Base-by-base conservation (phyloP, 768 basidiomycete species). In the Strobilomyces echinocephalus region DNA sequence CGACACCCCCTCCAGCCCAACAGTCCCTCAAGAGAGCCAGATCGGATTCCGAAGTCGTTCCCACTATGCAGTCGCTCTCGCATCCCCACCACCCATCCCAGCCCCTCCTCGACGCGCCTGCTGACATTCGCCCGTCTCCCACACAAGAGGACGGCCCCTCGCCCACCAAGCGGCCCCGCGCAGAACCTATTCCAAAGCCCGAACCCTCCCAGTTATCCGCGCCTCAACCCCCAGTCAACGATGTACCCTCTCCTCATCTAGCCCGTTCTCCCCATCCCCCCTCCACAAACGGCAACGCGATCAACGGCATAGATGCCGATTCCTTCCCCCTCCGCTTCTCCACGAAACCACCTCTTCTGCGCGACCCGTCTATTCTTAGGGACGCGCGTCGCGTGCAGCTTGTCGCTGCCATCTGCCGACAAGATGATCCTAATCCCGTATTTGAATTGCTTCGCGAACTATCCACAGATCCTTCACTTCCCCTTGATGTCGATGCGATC, bases 401-500 rank as follows among this genome's bases (percentile, higher is more conserved):
- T 42, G 73, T 89, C 31, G 79, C 84, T 16, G 74, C 81, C 21
- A 83, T 92, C 54, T 84, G 79, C 59, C 79, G 83, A 61, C 78
- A 78, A 39, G 89, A 91, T 56, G 87, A 91, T 57, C 80, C 88
- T 0, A 63, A 61, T 16, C 67, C 77, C 5, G 76, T 91, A 5
- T 67, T 91, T 4, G 80, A 85, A 45, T 72, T 84, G 26, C 70
- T 91, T 20, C 85, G 85, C 41, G 84, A 85, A 66, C 76, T 86
- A 20, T 74, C 80, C 7, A 74, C 79, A 1, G 67, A 77, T 49
- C 63, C 71, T 15, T 64, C 68, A 21, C 52, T 64, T 16, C 63
- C 69, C 7, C 50, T 63, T 35, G 91, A 94, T 54, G 73, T 91
- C 45, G 89, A 98, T 65, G 77, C 80, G n/a, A 77, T 95, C 39